Percentiles rank a stretch among this genome's conserved stretches.
These are phyloP conservation scores for Daldinia vernicosa DNA, from an alignment of 495 filamentous ascomycete species.

Conservation along the genomic window DNA sequence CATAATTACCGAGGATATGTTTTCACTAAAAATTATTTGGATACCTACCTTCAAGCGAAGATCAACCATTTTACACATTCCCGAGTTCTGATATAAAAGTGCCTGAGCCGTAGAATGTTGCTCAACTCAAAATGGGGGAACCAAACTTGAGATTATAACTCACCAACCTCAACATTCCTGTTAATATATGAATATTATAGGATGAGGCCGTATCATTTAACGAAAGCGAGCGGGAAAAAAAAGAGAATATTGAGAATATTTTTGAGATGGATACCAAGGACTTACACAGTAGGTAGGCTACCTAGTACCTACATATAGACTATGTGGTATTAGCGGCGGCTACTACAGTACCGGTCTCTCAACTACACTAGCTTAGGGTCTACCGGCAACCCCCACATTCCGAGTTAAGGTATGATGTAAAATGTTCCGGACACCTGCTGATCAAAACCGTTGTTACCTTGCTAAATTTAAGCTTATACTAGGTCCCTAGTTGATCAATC, in stretches of 20 bases:
- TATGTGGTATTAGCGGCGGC: neutral
- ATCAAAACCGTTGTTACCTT: constrained; percentile 12
- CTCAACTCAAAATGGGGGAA: no score
- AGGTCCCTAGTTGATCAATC: neutral
- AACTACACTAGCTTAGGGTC: constrained; percentile 7
- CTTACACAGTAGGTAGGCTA: no score
- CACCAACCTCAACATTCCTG: neutral
- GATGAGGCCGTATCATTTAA: no score
- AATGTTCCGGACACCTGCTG: constrained; percentile 7
- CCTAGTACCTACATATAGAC: no score
- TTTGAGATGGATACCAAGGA: neutral
- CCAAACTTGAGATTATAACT: no score
- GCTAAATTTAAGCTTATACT: constrained; percentile 16
- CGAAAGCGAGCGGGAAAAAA: neutral
- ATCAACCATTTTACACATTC: neutral
- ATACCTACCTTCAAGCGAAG: neutral
- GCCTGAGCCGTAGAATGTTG: no score
- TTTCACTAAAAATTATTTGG: neutral
- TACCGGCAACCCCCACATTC: constrained; percentile 36
- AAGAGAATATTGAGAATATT: neutral
- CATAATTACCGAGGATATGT: neutral
- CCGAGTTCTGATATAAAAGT: neutral
- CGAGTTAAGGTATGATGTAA: constrained; percentile 28
- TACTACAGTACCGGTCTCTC: neutral
- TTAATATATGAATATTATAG: neutral